Conservation (phyloP, 306 rosid species). For the Psophocarpus tetragonolobus region DNA sequence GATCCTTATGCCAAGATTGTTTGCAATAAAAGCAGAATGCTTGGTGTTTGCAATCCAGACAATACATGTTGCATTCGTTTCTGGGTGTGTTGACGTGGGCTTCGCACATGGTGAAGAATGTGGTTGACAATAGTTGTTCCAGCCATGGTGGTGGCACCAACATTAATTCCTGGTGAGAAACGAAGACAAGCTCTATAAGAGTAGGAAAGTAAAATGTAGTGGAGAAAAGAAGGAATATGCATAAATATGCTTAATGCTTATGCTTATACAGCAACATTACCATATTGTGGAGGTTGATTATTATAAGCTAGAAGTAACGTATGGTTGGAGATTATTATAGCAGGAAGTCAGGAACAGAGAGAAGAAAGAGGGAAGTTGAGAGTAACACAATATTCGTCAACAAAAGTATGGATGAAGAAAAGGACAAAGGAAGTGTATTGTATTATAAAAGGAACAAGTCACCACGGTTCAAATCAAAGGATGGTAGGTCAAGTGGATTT, state of each 20-base stretch:
- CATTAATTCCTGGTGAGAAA: constrained; percentile 41
- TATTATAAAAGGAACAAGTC: not conserved
- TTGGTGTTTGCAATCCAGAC: constrained; percentile 51
- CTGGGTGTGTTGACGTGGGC: constrained; percentile 44
- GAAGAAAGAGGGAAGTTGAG: constrained; percentile 12
- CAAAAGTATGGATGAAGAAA: constrained; percentile 32
- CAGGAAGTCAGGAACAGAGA: not conserved
- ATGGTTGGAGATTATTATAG: constrained; percentile 19
- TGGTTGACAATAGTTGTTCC: constrained; percentile 48
- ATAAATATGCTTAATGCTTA: not conserved
- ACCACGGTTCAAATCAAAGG: constrained; percentile 45
- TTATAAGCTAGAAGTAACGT: not conserved
- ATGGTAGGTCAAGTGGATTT: constrained; percentile 45
- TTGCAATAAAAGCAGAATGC: constrained; percentile 64
- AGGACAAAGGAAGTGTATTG: constrained; percentile 30
- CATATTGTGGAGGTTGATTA: constrained; percentile 31
- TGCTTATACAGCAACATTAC: constrained; percentile 22
- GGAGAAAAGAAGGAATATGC: not conserved
- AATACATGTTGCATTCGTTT: constrained; percentile 74
- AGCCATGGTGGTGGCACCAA: constrained; percentile 62
- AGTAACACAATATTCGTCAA: constrained; percentile 45
- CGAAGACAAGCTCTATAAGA: not conserved
- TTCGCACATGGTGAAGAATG: constrained; percentile 55
- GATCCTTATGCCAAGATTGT: constrained; percentile 61
- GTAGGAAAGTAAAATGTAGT: not conserved